These are phyloP conservation scores for Ascochyta fabae DNA, from an alignment of 2,329 filamentous ascomycete species.

Conservation along the genomic window DNA sequence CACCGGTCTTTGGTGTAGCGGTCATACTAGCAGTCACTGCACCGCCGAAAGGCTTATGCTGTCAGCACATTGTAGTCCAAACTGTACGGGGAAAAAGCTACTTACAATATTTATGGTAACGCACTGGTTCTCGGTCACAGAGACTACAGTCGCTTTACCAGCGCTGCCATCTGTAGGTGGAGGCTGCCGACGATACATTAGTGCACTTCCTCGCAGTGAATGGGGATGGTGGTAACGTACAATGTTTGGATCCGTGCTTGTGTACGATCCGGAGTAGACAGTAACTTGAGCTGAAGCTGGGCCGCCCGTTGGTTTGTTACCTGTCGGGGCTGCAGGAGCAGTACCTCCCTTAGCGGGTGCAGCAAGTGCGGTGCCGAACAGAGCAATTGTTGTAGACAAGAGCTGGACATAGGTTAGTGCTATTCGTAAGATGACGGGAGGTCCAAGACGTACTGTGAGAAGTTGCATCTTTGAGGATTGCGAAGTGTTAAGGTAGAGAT, in stretches of 20 bases:
- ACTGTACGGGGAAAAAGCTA: background rate
- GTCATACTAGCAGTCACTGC: slow-evolving; percentile 5
- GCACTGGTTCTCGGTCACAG: background rate
- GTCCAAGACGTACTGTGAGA: background rate
- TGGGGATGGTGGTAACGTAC: background rate
- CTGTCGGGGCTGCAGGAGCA: background rate
- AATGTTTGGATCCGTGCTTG: background rate
- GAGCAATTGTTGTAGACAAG: background rate
- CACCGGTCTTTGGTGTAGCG: background rate
- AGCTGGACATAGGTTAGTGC: background rate
- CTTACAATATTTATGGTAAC: background rate
- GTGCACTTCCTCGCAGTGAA: background rate
- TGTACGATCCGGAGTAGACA: background rate
- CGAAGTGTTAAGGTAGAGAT: background rate
- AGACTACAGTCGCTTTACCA: background rate
- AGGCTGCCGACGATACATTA: background rate
- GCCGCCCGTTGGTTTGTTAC: background rate
- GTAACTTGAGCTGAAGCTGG: background rate
- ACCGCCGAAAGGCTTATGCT: slow-evolving; percentile 1
- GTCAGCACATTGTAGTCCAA: background rate
- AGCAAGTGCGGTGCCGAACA: background rate
- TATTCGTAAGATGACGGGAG: background rate
- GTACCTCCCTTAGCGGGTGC: background rate
- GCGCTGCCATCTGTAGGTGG: background rate
- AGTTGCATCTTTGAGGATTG: background rate